Conservation (phyloP, 352 stramenopile species). For the Globisporangium echinulatum region DNA sequence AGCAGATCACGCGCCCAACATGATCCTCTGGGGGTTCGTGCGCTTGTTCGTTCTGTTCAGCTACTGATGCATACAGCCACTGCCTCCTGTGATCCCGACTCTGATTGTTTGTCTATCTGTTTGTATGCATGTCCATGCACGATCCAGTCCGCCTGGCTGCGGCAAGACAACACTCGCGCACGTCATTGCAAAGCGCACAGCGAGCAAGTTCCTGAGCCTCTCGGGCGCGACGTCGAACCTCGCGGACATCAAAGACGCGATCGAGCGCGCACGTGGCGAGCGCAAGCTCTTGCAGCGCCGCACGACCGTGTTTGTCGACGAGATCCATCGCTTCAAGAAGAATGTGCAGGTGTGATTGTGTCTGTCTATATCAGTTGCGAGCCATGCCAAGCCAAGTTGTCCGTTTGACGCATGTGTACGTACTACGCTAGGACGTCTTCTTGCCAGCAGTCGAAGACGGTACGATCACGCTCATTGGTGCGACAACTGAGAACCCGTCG, state of each 20-base stretch:
- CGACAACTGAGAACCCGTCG: conserved; percentile 86
- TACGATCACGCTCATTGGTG: conserved; percentile 83
- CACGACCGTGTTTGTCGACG: conserved; percentile 85
- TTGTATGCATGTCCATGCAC: not conserved
- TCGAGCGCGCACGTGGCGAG: conserved; percentile 66
- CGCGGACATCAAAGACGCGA: conserved; percentile 65
- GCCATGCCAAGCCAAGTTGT: too few species aligned
- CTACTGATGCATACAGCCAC: too few species aligned
- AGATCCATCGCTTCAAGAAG: conserved; percentile 88
- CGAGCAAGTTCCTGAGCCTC: conserved; percentile 62
- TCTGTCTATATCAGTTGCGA: too few species aligned
- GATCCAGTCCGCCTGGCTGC: conserved; percentile 58
- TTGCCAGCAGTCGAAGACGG: conserved; percentile 72
- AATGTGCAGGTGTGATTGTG: conserved; percentile 25
- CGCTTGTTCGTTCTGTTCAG: too few species aligned
- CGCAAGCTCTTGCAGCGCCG: conserved; percentile 47
- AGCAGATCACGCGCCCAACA: conserved; percentile 68
- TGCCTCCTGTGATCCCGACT: too few species aligned
- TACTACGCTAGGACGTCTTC: too few species aligned
- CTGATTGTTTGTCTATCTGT: too few species aligned
- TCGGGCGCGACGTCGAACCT: conserved; percentile 70
- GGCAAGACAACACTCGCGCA: conserved; percentile 82
- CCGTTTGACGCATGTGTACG: too few species aligned
- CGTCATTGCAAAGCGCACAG: conserved; percentile 64
- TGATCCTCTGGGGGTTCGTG: conserved; percentile 78